Percentiles rank a stretch among this genome's conserved stretches.
These are phyloP conservation scores for Pyrenochaeta sp. DNA, from an alignment of 2,329 filamentous ascomycete species.

Conservation along the genomic window DNA sequence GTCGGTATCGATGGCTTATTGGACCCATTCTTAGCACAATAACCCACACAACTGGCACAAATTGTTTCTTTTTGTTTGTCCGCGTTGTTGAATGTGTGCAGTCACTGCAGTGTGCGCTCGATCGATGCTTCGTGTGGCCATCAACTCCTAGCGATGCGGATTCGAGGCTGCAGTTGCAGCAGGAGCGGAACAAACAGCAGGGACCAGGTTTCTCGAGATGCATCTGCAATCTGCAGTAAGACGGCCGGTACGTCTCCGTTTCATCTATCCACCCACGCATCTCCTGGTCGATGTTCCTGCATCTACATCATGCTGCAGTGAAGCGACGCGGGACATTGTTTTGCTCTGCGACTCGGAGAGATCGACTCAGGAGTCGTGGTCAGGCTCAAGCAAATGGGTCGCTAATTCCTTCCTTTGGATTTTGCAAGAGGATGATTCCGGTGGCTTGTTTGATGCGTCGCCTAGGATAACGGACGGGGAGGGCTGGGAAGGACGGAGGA, in stretches of 20 bases:
- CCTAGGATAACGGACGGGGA: not conserved
- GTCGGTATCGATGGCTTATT: not conserved
- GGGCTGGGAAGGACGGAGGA: not conserved
- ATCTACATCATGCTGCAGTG: conserved; percentile 1
- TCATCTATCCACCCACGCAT: not conserved
- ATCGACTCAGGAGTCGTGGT: too few relatives aligned
- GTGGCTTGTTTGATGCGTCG: not conserved
- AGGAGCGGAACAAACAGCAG: not conserved
- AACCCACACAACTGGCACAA: not conserved
- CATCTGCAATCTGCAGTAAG: not conserved
- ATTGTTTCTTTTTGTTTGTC: not conserved
- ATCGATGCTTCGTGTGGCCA: not conserved
- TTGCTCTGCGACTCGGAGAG: too few relatives aligned
- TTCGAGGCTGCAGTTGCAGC: not conserved
- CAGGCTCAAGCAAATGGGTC: too few relatives aligned
- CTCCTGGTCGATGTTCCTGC: not conserved
- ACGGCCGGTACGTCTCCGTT: not conserved
- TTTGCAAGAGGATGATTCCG: not conserved
- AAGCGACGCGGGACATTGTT: too few relatives aligned
- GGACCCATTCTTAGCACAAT: not conserved
- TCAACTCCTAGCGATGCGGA: not conserved
- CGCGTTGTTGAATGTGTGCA: not conserved
- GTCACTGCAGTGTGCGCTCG: not conserved
- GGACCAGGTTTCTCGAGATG: not conserved
- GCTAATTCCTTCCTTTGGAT: too few relatives aligned